Evolutionary conservation across 108 stramenopile genomes (phyloP).

Genomic region (Cyclotella atomus): DNA sequence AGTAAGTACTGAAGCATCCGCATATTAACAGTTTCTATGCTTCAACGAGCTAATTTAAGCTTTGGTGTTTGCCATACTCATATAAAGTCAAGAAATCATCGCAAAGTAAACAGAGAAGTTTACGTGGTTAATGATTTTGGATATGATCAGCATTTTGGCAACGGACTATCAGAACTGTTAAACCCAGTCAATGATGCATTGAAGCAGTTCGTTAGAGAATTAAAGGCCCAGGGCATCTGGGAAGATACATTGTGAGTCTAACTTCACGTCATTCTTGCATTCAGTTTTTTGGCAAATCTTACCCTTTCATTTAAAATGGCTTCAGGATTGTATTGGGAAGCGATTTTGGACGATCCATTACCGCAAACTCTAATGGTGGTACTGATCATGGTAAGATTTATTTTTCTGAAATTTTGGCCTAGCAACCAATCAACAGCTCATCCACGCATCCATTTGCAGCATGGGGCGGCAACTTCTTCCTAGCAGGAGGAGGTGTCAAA

Average conservation of each 20-base stretch:
- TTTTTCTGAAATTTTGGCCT: no score
- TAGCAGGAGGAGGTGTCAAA: conserved; percentile 36
- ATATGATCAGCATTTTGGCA: conserved; percentile 30
- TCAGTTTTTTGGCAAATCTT: neutral
- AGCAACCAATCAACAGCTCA: no score
- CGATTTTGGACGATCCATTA: conserved; percentile 59
- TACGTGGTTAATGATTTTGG: conserved; percentile 33
- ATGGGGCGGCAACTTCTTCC: conserved; percentile 46
- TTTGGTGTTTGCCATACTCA: neutral
- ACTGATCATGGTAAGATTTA: conserved; percentile 47
- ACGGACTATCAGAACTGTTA: neutral
- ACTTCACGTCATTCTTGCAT: neutral
- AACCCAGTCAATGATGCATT: conserved; percentile 35
- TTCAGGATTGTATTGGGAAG: conserved; percentile 23
- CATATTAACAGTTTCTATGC: neutral
- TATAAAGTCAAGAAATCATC: conserved; percentile 16
- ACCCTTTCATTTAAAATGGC: no score
- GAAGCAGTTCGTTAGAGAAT: conserved; percentile 29
- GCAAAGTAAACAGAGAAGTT: conserved; percentile 37
- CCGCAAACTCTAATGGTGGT: conserved; percentile 42
- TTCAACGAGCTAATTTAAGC: neutral
- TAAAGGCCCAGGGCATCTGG: conserved; percentile 51
- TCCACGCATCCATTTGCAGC: neutral
- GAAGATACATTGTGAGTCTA: conserved; percentile 27
- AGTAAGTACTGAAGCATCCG: neutral